phyloP scores from a whole-genome alignment of 1,284 basidiomycete species.

The Ceratobasidium theobromae region DNA sequence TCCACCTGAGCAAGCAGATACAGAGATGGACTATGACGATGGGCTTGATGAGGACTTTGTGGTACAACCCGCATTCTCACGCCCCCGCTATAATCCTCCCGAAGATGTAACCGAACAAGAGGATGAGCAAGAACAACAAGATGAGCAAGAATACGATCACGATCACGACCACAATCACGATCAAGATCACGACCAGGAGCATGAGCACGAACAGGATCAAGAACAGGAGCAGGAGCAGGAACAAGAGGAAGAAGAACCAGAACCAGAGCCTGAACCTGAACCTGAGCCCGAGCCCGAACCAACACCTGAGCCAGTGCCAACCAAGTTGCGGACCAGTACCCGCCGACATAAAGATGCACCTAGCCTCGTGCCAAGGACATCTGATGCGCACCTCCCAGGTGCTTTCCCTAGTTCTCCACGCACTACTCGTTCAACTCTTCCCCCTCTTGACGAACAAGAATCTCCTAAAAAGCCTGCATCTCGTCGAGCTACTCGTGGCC shows the following conservation, averaged over 20 bases:
- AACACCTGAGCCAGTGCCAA: neutral
- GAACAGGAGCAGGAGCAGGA: constrained; percentile 3
- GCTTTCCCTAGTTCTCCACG: constrained; percentile 21
- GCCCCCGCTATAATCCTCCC: constrained; percentile 16
- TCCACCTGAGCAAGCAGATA: constrained; percentile 4
- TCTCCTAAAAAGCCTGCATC: constrained; percentile 13
- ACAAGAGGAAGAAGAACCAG: constrained; percentile 20
- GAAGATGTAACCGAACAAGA: constrained; percentile 6
- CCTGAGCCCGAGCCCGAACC: neutral
- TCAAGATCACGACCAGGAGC: constrained; percentile 9
- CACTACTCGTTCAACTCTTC: constrained; percentile 1
- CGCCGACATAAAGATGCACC: constrained; percentile 4
- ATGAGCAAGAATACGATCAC: neutral
- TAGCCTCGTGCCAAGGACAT: neutral
- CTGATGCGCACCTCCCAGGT: constrained; percentile 7
- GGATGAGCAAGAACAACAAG: neutral
- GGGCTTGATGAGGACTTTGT: constrained; percentile 27
- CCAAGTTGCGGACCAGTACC: neutral
- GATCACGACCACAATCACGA: neutral
- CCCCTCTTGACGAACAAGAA: constrained; percentile 10
- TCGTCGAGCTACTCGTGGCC: constrained; percentile 6
- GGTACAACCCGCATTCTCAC: constrained; percentile 14
- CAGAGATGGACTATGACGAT: constrained; percentile 25
- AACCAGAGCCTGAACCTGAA: constrained; percentile 15
- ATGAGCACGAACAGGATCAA: neutral